Conservation (phyloP, 805 yeast genomes). For the Kuraishia capsulata region DNA sequence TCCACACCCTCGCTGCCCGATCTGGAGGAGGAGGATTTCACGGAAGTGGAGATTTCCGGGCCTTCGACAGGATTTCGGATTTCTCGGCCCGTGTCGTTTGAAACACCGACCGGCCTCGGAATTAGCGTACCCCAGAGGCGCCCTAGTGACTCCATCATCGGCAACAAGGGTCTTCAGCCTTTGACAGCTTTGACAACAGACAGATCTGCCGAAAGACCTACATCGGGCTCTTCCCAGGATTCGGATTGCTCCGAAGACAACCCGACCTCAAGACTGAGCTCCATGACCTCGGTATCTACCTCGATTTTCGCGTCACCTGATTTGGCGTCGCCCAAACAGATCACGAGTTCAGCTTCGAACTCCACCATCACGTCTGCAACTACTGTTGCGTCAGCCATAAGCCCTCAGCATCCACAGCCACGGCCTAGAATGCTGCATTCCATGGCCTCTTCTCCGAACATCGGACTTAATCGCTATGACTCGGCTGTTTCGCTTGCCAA, state of each 20-base stretch:
- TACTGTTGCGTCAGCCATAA: not conserved
- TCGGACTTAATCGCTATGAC: not conserved
- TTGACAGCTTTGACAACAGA: constrained; percentile 3
- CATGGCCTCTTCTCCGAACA: not conserved
- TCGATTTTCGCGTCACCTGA: constrained; percentile 3
- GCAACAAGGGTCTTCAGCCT: constrained; percentile 2
- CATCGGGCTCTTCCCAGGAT: constrained; percentile 1
- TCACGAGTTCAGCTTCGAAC: not conserved
- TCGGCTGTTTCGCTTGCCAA: not conserved
- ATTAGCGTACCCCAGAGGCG: constrained; percentile 11
- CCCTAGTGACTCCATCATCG: constrained; percentile 17
- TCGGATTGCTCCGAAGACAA: constrained; percentile 4
- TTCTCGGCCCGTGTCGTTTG: not conserved
- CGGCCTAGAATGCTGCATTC: constrained; percentile 2
- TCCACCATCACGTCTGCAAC: not conserved
- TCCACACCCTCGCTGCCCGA: constrained; percentile 7
- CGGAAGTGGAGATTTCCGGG: constrained; percentile 1
- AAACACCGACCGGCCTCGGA: constrained; percentile 12
- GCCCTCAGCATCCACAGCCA: not conserved
- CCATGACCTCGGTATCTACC: constrained; percentile 4
- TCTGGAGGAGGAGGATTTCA: constrained; percentile 11
- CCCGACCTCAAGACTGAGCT: constrained; percentile 4
- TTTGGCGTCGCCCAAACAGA: not conserved
- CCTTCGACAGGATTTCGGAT: too few relatives aligned
- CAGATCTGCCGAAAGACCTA: constrained; percentile 5